Base-by-base conservation (phyloP, 129 eudicot genomes). In the Artemisia annua region DNA sequence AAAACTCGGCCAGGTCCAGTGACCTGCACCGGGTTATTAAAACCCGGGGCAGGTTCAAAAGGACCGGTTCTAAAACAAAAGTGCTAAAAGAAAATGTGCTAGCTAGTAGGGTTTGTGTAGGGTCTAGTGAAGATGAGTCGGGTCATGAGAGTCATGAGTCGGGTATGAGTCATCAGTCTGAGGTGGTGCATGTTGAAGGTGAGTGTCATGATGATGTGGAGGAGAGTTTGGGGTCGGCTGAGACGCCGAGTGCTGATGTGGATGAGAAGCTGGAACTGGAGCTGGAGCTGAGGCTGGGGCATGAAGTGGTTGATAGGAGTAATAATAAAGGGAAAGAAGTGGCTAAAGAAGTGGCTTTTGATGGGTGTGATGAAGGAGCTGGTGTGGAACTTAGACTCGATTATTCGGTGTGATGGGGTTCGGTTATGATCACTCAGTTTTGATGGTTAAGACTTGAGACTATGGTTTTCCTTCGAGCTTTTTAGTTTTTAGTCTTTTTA, bases 21-120 rank as follows among this genome's bases (percentile, higher is more conserved):
- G 88, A 85, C 30, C 68, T 84, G 7, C 86, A 86, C 83, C 91
- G 87, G 49, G 92, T 84, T 69, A 14, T 52, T 3, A 86, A 80
- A 86, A 84, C 78, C 8, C 92, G 95, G 4, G 60, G 84, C 64
- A 81, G 87, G 78, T 90, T 90, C 83, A 91, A 88, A 85, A 67
- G 87, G 71, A 52, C 92, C 3, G 85, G 58, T 39, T 39, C 46
- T 7, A 39, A 39, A 39, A 39, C 46, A 39, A 39, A 39, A 39
- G 46, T 39, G 2, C 46, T 8, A 7, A 50, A 32, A 12, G 86
- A 56, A 26, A 56, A 89, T 63, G 72, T 63, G 56, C 76, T 80
- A 8, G 54, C 57, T 20, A 57, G n/a, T 7, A 79, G 77, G 77
- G 75, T 64, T n/a, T 71, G 81, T 67, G 11, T 51, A 62, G 82